phyloP scores from a whole-genome alignment of 306 rosid species.

The Cercis canadensis region DNA sequence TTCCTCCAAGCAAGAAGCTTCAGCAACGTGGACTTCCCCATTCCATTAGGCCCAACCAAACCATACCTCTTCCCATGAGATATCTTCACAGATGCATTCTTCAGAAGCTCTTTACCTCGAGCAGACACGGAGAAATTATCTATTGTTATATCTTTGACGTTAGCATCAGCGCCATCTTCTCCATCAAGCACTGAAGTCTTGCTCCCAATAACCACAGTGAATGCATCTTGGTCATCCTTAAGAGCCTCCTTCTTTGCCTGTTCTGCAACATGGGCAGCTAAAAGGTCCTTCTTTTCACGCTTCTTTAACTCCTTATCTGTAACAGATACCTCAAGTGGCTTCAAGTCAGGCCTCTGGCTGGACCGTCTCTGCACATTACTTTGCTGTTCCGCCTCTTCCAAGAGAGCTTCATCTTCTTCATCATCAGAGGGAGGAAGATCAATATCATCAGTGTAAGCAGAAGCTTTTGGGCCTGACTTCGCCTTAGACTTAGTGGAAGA shows the following conservation, averaged over 20 bases:
- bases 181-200: slow-evolving; percentile 69
- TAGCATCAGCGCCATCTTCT: slow-evolving; percentile 62
- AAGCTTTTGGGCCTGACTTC: slow-evolving; percentile 54
- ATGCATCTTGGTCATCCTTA: slow-evolving; percentile 76
- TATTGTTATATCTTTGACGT: slow-evolving; percentile 61
- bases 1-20: slow-evolving; percentile 92
- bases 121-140: slow-evolving; percentile 64
- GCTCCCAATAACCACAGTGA: slow-evolving; percentile 75
- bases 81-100: slow-evolving; percentile 60
- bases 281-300: slow-evolving; percentile 67
- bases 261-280: slow-evolving; percentile 57
- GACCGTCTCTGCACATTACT: slow-evolving; percentile 32
- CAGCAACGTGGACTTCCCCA: slow-evolving; percentile 76
- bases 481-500: slow-evolving; percentile 51
- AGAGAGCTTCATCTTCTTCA: slow-evolving; percentile 46
- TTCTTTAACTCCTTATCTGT: slow-evolving; percentile 56
- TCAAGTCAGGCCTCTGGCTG: slow-evolving; percentile 41
- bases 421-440: slow-evolving; percentile 79
- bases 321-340: slow-evolving; percentile 48
- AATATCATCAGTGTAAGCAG: slow-evolving; percentile 53
- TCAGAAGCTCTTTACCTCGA: slow-evolving; percentile 61
- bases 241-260: slow-evolving; percentile 67
- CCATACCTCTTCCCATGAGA: slow-evolving; percentile 76
- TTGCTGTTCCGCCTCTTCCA: slow-evolving; percentile 38
- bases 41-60: slow-evolving; percentile 76